phyloP scores from a whole-genome alignment of 192 early-diverging fungal genomes.

The Mycoemilia scoparia region DNA sequence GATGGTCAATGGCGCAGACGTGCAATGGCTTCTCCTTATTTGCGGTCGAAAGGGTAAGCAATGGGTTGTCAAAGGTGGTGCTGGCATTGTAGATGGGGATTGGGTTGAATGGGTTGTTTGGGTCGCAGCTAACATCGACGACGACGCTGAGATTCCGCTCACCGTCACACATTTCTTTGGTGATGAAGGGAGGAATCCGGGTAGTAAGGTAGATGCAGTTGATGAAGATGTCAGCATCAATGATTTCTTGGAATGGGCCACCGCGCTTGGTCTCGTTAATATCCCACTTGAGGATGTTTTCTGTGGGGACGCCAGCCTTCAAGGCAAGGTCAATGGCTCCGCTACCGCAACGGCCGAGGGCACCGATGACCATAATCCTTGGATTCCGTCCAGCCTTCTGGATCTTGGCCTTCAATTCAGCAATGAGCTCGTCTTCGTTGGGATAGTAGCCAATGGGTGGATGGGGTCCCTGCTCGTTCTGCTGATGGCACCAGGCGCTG shows the following conservation, averaged over 20 bases:
- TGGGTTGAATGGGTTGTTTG: slow-evolving; percentile 94
- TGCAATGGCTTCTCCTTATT: slow-evolving; percentile 54
- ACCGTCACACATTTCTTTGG: slow-evolving; percentile 51
- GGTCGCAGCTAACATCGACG: slow-evolving; percentile 90
- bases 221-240: slow-evolving; percentile 83
- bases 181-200: slow-evolving; percentile 89
- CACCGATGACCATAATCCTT: slow-evolving; percentile 93
- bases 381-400: slow-evolving; percentile 46
- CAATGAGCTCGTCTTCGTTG: slow-evolving; percentile 63
- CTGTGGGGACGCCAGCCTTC: slow-evolving; percentile 64
- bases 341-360: slow-evolving; percentile 82
- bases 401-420: slow-evolving; percentile 40
- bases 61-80: slow-evolving; percentile 90
- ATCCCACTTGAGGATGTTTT: slow-evolving; percentile 88
- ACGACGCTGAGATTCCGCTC: slow-evolving; percentile 63
- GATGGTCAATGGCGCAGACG: slow-evolving; percentile 90
- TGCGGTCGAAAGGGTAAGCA: slow-evolving; percentile 37
- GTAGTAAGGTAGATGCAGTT: slow-evolving; percentile 96
- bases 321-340: slow-evolving; percentile 73
- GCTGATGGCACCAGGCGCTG: slow-evolving; percentile 79
- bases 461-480: slow-evolving; percentile 36
- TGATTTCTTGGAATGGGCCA: slow-evolving; percentile 84
- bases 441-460: slow-evolving; percentile 66
- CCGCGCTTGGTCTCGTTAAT: slow-evolving; percentile 81
- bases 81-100: slow-evolving; percentile 83